Evolutionary conservation across 768 basidiomycete species (phyloP), one percentile per base, ranked within the genome.

Genomic region (Lactarius hatsudake): DNA sequence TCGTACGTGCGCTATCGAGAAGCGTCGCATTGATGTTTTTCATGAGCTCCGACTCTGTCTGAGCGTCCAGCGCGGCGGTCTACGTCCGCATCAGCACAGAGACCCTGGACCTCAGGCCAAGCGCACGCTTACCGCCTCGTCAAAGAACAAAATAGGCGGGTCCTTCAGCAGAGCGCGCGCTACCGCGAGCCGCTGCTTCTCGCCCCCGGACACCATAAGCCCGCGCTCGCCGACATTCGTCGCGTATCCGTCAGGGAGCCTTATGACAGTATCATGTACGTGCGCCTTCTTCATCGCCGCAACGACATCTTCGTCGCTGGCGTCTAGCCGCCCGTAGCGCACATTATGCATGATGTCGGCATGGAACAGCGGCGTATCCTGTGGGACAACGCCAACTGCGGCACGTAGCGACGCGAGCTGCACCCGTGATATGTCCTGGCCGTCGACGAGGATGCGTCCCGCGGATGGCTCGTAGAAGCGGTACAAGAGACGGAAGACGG

Each of bases 351-450:
- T 81, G 56, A 98, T 89, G 74, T 98, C 89, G 6, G 93, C 88
- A 76, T 99, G 96, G 83, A 99, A 98, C 3, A 99, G 81, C 1
- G 97, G 96, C 18, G 96, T 99, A 73, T 99, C 97, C 76, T 99
- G 96, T 1, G 97, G 97, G 1, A 99, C 97, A 20, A 98, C 94
- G 2, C 96, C 97, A 36, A 99, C 89, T 3, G 82, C 78, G 55
- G 78, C 79, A 20, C 97, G 84, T 0, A 98, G 79, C 42, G 87
- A 89, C 28, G 84, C 83, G 43, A 96, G 76, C 71, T 89, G 85
- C 5, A 97, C 78, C 2, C 85, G 81, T 55, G 84, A 80, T 68
- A 98, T 86, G 74, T 95, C 88, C 78, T 99, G 96, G 8, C 86
- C 92, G 76, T 98, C 95, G 64, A 94, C 84, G 61, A 85, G 79